Percentiles rank a stretch among this genome's conserved stretches.
phyloP scores from a whole-genome alignment of 768 basidiomycete genomes.

The Sporobolomyces phaffii region DNA sequence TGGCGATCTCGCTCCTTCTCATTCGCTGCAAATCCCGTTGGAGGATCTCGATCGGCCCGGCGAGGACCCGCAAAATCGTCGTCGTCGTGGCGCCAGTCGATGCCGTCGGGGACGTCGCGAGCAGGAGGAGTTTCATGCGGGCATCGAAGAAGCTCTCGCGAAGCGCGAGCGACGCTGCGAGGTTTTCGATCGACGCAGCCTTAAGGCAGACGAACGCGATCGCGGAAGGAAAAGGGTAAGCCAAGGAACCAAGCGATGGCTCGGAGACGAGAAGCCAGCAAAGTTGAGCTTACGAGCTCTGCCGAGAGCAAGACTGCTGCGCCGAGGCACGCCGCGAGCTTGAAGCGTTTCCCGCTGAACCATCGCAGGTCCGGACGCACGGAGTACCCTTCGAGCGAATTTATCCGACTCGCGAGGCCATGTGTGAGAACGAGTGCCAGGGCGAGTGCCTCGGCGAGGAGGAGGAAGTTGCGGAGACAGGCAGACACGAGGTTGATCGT shows the following conservation, averaged over 20 bases:
- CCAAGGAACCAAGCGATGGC: too few relatives aligned
- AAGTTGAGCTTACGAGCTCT: too few relatives aligned
- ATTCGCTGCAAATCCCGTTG: not conserved
- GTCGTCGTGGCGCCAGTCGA: not conserved
- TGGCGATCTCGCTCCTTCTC: conserved; percentile 1
- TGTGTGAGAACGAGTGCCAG: too few relatives aligned
- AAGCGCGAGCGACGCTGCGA: not conserved
- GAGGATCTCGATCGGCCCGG: not conserved
- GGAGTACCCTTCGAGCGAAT: too few relatives aligned
- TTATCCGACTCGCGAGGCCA: too few relatives aligned
- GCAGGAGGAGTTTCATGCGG: not conserved
- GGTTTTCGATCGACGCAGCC: not conserved
- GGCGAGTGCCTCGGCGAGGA: not conserved
- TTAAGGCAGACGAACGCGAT: too few relatives aligned
- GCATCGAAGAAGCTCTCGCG: not conserved
- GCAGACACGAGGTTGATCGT: not conserved
- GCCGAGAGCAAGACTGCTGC: too few relatives aligned
- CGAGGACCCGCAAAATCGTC: not conserved
- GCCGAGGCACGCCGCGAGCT: too few relatives aligned
- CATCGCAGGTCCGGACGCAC: too few relatives aligned
- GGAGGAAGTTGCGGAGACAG: not conserved
- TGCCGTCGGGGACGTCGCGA: not conserved
- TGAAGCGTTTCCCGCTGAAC: too few relatives aligned
- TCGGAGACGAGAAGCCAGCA: too few relatives aligned
- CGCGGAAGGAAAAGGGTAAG: too few relatives aligned